Conservation (phyloP, 495 filamentous ascomycete genomes). For the Tuber umbilicatum region DNA sequence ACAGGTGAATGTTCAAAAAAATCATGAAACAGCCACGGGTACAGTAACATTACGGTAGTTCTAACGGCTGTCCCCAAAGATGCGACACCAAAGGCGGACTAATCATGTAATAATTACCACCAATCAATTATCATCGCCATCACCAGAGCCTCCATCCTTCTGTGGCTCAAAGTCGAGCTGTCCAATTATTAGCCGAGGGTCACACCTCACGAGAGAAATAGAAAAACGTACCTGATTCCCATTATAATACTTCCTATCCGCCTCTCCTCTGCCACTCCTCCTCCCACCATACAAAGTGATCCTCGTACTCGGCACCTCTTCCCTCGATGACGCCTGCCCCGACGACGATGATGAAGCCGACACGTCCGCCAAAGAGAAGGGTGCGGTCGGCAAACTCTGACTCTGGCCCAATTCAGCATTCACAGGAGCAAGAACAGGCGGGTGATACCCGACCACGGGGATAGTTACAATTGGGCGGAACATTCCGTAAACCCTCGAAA, state of each 20-base stretch:
- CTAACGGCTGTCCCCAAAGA: neutral
- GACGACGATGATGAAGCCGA: neutral
- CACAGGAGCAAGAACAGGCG: slow-evolving; percentile 11
- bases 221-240: slow-evolving; percentile 57
- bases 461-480: slow-evolving; percentile 49
- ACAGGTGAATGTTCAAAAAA: neutral
- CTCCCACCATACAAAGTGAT: slow-evolving; percentile 57
- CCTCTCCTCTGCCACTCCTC: slow-evolving; percentile 43
- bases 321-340: slow-evolving; percentile 24
- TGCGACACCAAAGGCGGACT: neutral
- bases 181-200: neutral
- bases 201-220: neutral
- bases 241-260: slow-evolving; percentile 58
- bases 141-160: slow-evolving; percentile 16
- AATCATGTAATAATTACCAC: neutral
- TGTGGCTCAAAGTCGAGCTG: slow-evolving; percentile 40
- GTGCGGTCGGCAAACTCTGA: slow-evolving; percentile 23
- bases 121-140: neutral
- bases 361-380: neutral
- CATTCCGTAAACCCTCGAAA: slow-evolving; percentile 46
- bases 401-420: neutral
- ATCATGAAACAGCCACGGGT: neutral
- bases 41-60: neutral
- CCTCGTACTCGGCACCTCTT: slow-evolving; percentile 41
- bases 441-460: slow-evolving; percentile 48